Percentiles rank a stretch among this genome's conserved stretches.
Conservation (phyloP, 2,329 filamentous ascomycete species). For the Penicillium sp. region DNA sequence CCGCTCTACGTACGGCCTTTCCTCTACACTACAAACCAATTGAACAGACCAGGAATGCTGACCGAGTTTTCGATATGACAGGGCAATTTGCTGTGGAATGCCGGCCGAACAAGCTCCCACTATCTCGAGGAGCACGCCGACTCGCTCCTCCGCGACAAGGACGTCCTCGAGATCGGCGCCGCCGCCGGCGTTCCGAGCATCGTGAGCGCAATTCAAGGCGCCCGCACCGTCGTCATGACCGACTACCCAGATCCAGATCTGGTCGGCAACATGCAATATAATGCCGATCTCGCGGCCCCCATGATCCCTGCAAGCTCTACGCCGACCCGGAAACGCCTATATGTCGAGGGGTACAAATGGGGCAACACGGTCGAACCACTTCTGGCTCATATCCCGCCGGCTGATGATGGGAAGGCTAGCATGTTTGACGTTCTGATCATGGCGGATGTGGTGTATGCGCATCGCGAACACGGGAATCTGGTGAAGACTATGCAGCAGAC, state of each 20-base stretch:
- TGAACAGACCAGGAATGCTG: not conserved
- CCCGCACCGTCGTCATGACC: constrained; percentile 68
- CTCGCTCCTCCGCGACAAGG: constrained; percentile 60
- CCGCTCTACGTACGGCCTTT: constrained; percentile 67
- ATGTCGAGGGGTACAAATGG: constrained; percentile 78
- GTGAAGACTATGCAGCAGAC: constrained; percentile 68
- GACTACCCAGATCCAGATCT: constrained; percentile 86
- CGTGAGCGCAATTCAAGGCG: constrained; percentile 70
- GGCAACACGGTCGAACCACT: constrained; percentile 63
- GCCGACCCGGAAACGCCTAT: constrained; percentile 42
- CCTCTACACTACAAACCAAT: constrained; percentile 8
- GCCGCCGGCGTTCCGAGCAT: constrained; percentile 82
- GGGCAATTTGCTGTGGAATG: constrained; percentile 90
- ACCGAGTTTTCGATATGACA: not conserved
- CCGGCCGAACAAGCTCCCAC: constrained; percentile 70
- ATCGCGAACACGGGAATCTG: constrained; percentile 78
- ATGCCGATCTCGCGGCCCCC: constrained; percentile 60
- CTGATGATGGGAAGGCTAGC: constrained; percentile 56
- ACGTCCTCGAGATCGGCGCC: constrained; percentile 85
- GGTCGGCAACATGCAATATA: constrained; percentile 73
- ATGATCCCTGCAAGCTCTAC: constrained; percentile 37
- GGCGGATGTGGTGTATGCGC: constrained; percentile 86
- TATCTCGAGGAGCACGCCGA: constrained; percentile 70
- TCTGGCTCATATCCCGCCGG: constrained; percentile 54
- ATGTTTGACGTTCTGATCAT: constrained; percentile 79